Base-by-base conservation (phyloP, 2,329 filamentous ascomycete genomes). In the Harringtonia aguacate region DNA sequence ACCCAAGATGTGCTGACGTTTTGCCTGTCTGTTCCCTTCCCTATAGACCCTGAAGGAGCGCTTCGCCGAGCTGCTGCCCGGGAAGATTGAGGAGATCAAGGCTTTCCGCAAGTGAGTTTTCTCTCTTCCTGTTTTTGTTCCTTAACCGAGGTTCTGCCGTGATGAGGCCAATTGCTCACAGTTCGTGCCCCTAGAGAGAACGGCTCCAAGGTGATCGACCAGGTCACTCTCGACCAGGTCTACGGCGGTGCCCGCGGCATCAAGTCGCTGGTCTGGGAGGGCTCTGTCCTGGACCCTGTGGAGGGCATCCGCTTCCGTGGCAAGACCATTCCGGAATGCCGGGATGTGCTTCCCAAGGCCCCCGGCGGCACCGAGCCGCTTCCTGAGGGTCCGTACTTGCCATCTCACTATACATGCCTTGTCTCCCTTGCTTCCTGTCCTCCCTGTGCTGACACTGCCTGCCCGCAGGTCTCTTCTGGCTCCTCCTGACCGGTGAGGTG, bases 231-330 rank as follows among this genome's bases (percentile, higher is more conserved):
- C 55, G 92, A 97, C 77, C 92, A 98, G 75, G 92, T 95, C 64
- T 98, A 97, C 68, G 92, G 92, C 66, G 92, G 92, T 81, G 92
- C 92, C 62, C 90, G 92, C 75, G 90, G 92, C 62, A 94, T 98
- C 74, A 98, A 97, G 81, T 84, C 83, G 57, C 83, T 98, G 50
- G 92, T 98, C 60, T 98, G 92, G 92, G 92, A 98, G 73, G 84
- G 90, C 59, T 98, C 92, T 60, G 92, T 98, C 58, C 84, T 98
- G 60, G 92, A 98, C 71, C 79, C 90, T 46, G 88, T 97, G 76
- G 92, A 98, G 79, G 92, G 92, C 73, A 98, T 98, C 70, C 86
- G 92, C 59, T 98, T 98, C 83, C 84, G 92, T 65, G 92, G 92
- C 74, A 92, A 90, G 79, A 98, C 92, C 55, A 98, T 98, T 60